Percentiles rank a stretch among this genome's conserved stretches.
Evolutionary conservation across 2,329 filamentous ascomycete species (phyloP).

Genomic region (Blastomyces emzantsi): DNA sequence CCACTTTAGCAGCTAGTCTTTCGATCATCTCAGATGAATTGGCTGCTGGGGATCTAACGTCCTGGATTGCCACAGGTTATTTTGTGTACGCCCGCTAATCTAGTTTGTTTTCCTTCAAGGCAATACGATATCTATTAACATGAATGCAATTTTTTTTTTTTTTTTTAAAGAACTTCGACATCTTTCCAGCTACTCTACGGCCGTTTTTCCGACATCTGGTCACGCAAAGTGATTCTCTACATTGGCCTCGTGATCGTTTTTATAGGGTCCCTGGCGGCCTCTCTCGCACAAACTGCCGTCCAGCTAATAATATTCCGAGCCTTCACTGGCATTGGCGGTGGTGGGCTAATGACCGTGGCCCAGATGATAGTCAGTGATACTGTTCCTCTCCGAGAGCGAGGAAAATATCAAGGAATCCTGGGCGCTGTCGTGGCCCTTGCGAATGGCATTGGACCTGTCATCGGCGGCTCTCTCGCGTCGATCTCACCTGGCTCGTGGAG

Average conservation of each 20-base stretch:
- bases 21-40: slow-evolving; percentile 47
- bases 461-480: slow-evolving; percentile 45
- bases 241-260: slow-evolving; percentile 46
- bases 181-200: slow-evolving; percentile 58
- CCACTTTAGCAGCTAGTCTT: slow-evolving; percentile 47
- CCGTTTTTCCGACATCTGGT: slow-evolving; percentile 52
- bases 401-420: slow-evolving; percentile 50
- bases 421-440: slow-evolving; percentile 46
- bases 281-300: slow-evolving; percentile 46
- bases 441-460: slow-evolving; percentile 47
- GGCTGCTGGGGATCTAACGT: slow-evolving; percentile 41
- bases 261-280: slow-evolving; percentile 50
- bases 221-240: slow-evolving; percentile 50
- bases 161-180: slow-evolving; percentile 62
- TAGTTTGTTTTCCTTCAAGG: neutral
- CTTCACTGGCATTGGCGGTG: slow-evolving; percentile 51
- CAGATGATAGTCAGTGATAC: slow-evolving; percentile 57
- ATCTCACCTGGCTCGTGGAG: slow-evolving; percentile 29
- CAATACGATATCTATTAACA: slow-evolving; percentile 57
- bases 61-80: slow-evolving; percentile 49
- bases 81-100: slow-evolving; percentile 48
- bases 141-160: slow-evolving; percentile 46
- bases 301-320: slow-evolving; percentile 54
- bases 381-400: slow-evolving; percentile 49
- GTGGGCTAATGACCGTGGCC: slow-evolving; percentile 49